Evolutionary conservation across 2,329 filamentous ascomycete species (phyloP), one percentile per base, ranked within the genome.

Genomic region (Pseudopithomyces maydicus): DNA sequence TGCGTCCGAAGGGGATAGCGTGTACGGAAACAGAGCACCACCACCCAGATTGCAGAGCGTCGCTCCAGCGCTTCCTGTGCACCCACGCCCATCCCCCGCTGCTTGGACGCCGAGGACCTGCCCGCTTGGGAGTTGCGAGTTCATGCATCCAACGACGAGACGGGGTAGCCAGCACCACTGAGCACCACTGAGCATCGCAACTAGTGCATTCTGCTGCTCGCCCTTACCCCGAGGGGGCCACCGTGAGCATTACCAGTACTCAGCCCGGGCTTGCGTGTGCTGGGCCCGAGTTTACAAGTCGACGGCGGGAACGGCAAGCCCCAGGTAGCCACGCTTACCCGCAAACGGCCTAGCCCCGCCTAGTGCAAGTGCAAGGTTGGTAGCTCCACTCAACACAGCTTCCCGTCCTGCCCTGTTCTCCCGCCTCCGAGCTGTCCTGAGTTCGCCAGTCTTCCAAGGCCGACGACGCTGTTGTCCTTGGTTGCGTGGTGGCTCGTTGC

Each of bases 71-170:
- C 58, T 26, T 51, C 39, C 46, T 57, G 59, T 57, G 57, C 58
- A 56, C 57, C 57, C 38, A 38, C 33, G 45, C 52, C 22, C 35
- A 42, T 46, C 26, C 45, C 32, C 45, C 19, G 35, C 45, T 39
- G 29, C 32, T 50, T 41, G 53, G n/a, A 17, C 42, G 58, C 42
- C 59, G 52, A 52, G 46, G 59, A 57, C 54, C 50, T 57, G 47
- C 47, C 58, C 22, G 36, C 29, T 51, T 43, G 50, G 48, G 51
- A 42, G 42, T 38, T 52, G 44, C 50, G 23, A 32, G 55, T 58
- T 57, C 60, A 58, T 61, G 57, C 60, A 61, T 56, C 62, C 62
- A 62, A 66, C 65, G 62, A 66, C 57, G 43, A 59, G 54, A n/a
- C 56, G 57, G 49, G 49, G 54, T 20, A 29, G n/a, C 23, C 15